These are phyloP conservation scores for Dendrostoma leiphaemia DNA, from an alignment of 2,329 filamentous ascomycete genomes.

Conservation along the genomic window DNA sequence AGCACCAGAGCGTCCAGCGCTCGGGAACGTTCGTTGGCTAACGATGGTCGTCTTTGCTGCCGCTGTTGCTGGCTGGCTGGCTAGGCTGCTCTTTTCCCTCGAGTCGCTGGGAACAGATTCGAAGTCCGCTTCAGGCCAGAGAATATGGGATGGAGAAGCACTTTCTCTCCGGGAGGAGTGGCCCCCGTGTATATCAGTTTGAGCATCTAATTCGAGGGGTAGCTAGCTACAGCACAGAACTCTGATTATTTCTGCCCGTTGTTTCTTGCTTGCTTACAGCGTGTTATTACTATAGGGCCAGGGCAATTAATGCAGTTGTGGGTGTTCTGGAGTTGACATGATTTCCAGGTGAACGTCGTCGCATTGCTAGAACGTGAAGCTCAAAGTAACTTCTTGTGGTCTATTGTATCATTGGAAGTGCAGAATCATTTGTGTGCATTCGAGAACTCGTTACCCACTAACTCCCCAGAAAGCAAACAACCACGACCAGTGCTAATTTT, in stretches of 20 bases:
- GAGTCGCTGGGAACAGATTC: background rate
- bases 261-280: background rate
- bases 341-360: too few species aligned
- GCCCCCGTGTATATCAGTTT: constrained; percentile 11
- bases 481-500: background rate
- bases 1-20: background rate
- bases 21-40: background rate
- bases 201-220: constrained; percentile 14
- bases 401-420: too few species aligned
- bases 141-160: background rate
- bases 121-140: background rate
- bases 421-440: background rate
- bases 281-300: background rate
- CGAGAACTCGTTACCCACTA: background rate
- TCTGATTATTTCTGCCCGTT: too few species aligned
- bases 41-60: background rate
- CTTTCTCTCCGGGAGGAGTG: background rate
- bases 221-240: constrained; percentile 12
- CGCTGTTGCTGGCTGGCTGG: constrained; percentile 5
- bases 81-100: background rate
- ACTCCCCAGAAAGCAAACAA: background rate
- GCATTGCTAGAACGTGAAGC: too few species aligned
- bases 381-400: too few species aligned
- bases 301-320: background rate
- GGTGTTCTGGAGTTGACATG: background rate